phyloP scores from a whole-genome alignment of 192 early-diverging fungal genomes.

The Globomyces pollinis-pini region DNA sequence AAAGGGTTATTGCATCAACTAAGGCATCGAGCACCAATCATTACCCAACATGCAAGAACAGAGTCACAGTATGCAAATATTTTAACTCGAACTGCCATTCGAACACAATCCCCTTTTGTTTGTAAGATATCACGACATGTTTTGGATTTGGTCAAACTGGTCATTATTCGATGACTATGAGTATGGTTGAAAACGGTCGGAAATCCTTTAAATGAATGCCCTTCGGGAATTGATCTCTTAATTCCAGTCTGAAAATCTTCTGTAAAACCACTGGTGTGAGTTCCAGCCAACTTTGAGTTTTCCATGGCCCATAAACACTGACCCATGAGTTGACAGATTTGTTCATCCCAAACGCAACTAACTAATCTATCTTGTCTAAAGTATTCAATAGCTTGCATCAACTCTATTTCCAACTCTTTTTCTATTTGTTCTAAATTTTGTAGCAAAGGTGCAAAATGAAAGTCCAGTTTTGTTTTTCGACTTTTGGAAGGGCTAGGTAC shows the following conservation, averaged over 20 bases:
- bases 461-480: neutral
- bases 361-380: neutral
- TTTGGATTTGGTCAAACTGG: constrained; percentile 12
- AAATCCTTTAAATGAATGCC: constrained; percentile 19
- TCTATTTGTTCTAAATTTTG: neutral
- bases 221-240: constrained; percentile 5
- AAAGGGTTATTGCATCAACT: no score
- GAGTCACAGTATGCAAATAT: constrained; percentile 27
- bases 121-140: constrained; percentile 24
- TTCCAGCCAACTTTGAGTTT: neutral
- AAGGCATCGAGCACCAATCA: constrained; percentile 25
- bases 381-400: constrained; percentile 2
- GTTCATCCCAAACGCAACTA: neutral
- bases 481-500: neutral
- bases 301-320: constrained; percentile 4
- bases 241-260: constrained; percentile 10
- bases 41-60: constrained; percentile 33
- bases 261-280: neutral
- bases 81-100: constrained; percentile 24
- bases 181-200: constrained; percentile 21
- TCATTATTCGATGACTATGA: constrained; percentile 21
- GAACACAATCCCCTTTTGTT: constrained; percentile 30
- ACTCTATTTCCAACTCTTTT: neutral
- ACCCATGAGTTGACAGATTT: neutral
- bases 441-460: neutral